A percentile compares a stretch with the other conserved stretches of the same genome.
Evolutionary conservation across 495 filamentous ascomycete species (phyloP).

Genomic region (Aspergillus sclerotiicarbonarius): DNA sequence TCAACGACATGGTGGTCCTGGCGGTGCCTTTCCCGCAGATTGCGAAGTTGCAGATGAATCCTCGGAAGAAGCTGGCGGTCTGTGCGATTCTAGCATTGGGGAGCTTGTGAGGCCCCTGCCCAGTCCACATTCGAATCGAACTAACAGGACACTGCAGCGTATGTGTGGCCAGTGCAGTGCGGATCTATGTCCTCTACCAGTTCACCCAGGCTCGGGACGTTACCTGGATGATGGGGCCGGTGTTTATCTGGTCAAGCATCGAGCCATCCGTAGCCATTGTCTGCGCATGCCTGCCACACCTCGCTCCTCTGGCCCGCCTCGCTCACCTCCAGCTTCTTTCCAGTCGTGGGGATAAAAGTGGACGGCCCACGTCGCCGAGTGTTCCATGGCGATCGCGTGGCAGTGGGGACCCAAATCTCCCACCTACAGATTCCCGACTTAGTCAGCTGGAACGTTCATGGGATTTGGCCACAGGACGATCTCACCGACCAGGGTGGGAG

Average conservation of each 20-base stretch:
- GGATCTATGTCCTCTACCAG: constrained; percentile 35
- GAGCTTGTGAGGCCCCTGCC: not conserved
- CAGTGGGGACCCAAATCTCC: not conserved
- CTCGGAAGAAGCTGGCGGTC: not conserved
- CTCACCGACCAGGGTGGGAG: constrained; percentile 16
- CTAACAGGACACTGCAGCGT: not conserved
- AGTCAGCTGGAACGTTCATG: too few relatives aligned
- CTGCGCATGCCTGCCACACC: constrained; percentile 42
- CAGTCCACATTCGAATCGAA: not conserved
- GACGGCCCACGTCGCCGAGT: not conserved
- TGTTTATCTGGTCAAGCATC: constrained; percentile 44
- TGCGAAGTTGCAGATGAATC: not conserved
- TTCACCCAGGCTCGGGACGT: constrained; percentile 33
- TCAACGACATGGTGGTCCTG: constrained; percentile 44
- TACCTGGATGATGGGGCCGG: constrained; percentile 38
- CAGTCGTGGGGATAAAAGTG: not conserved
- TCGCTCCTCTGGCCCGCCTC: constrained; percentile 33
- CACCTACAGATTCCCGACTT: not conserved
- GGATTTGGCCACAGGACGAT: not conserved
- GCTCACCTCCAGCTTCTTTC: constrained; percentile 2
- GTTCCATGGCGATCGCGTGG: not conserved
- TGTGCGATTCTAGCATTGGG: not conserved
- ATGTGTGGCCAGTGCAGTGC: constrained; percentile 27
- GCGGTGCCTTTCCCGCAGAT: constrained; percentile 28
- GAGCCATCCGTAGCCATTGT: constrained; percentile 43